Percentiles rank a stretch among this genome's conserved stretches.
Conservation (phyloP, 108 stramenopile genomes). For the Nitzschia palea region DNA sequence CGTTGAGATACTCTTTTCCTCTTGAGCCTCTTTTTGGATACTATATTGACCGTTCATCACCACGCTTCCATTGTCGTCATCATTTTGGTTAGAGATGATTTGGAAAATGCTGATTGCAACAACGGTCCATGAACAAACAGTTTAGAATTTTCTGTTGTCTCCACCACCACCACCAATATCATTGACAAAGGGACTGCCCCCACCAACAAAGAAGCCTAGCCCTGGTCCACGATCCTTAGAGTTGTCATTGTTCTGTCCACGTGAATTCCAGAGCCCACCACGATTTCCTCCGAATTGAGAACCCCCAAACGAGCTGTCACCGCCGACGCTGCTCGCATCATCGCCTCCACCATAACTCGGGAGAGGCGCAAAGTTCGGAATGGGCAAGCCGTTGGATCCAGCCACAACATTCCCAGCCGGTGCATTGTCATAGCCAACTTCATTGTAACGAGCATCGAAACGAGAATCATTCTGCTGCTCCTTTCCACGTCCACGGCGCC, state of each 20-base stretch:
- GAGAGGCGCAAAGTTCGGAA: constrained; percentile 86
- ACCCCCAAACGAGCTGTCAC: constrained; percentile 65
- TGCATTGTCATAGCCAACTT: constrained; percentile 33
- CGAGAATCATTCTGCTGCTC: constrained; percentile 75
- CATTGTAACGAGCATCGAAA: constrained; percentile 80
- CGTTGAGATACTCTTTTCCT: not conserved
- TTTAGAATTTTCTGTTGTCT: constrained; percentile 11
- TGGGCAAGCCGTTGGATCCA: constrained; percentile 57
- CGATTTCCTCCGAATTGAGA: constrained; percentile 60
- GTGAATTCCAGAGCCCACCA: constrained; percentile 22
- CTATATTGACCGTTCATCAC: too few relatives aligned
- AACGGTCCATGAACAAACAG: too few relatives aligned
- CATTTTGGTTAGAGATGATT: too few relatives aligned
- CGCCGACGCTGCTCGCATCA: constrained; percentile 79
- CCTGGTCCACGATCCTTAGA: constrained; percentile 36
- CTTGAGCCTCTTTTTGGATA: not conserved
- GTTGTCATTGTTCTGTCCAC: constrained; percentile 1
- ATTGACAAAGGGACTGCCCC: not conserved
- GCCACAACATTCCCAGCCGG: constrained; percentile 21
- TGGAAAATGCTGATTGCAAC: too few relatives aligned
- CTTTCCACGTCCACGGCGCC: constrained; percentile 57
- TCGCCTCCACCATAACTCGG: constrained; percentile 75
- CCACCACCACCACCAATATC: not conserved
- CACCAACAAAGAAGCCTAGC: constrained; percentile 49
- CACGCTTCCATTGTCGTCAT: too few relatives aligned